A percentile compares a stretch with the other conserved stretches of the same genome.
phyloP scores from a whole-genome alignment of 1,139 yeast genomes.

The Saccharomyces uvarum region DNA sequence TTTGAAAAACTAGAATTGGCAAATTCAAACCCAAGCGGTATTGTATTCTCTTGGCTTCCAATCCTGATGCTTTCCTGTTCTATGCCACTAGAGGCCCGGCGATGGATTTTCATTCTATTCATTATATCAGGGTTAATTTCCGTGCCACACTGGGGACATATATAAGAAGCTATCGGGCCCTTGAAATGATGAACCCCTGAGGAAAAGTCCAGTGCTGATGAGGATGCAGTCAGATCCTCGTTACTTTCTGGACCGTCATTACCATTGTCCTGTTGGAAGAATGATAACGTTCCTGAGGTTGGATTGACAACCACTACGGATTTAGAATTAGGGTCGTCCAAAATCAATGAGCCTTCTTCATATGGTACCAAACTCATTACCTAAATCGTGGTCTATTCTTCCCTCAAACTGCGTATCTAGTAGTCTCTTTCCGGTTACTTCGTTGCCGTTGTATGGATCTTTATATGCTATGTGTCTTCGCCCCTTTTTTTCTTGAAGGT shows the following conservation, averaged over 20 bases:
- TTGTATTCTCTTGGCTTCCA: not conserved
- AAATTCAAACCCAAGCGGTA: not conserved
- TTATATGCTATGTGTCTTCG: not conserved
- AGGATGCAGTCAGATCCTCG: constrained; percentile 1
- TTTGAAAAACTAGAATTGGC: constrained; percentile 1
- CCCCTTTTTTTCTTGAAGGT: not conserved
- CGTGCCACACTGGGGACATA: constrained; percentile 18
- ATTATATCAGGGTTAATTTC: constrained; percentile 2
- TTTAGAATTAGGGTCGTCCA: constrained; percentile 26
- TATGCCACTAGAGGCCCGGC: not conserved
- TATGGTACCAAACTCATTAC: constrained; percentile 27
- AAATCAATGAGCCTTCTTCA: constrained; percentile 24
- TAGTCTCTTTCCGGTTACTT: not conserved
- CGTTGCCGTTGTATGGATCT: not conserved
- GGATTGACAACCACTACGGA: constrained; percentile 29
- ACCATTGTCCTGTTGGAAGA: constrained; percentile 16
- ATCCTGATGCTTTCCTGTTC: not conserved
- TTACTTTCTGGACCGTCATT: not conserved
- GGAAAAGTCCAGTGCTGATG: constrained; percentile 2
- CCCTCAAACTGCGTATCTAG: not conserved
- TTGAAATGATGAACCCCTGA: constrained; percentile 3
- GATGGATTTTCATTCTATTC: not conserved
- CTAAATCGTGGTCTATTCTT: not conserved
- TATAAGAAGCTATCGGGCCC: constrained; percentile 10
- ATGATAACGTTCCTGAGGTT: constrained; percentile 21